Base-by-base conservation (phyloP, 768 basidiomycete species). In the Pleurotus pulmonarius region DNA sequence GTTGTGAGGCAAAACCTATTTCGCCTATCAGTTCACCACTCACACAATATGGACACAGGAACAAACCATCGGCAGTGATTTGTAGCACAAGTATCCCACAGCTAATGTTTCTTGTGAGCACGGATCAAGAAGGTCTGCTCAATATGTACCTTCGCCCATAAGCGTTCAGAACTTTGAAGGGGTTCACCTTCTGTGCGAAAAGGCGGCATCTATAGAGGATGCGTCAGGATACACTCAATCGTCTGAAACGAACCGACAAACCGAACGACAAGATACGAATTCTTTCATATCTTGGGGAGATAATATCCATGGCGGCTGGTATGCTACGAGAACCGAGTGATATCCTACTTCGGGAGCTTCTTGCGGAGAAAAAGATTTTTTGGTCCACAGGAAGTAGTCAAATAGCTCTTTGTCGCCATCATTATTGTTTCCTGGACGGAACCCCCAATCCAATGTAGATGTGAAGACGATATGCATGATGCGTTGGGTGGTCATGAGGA, bases 241-340 rank as follows among this genome's bases (percentile, higher is more conserved):
- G 9, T 4, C 9, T 34, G 29, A 34, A 34, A 34, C 29, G 29
- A 34, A 34, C 29, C 9, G 13, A 49, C 73, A 62, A 49, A 80
- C 78, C 56, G 76, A 70, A 63, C 62, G 67, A 56, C 79, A 73
- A 59, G 73, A 68, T 2, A 76, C 68, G 62, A 86, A 84, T 61
- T 81, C 77, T 61, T 74, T 70, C 59, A 86, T 70, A 62, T 84
- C 82, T 58, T 76, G 73, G n/a, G 65, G 63, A 9, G 80, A 80
- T 41, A 86, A 74, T 20, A 83, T 70, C 79, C 81, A 85, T 5
- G 83, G 82, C 2, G 84, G 80, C 63, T 85, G 83, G 59, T 81
- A 80, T n/a, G 77, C 83, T 41, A 86, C 65, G 3, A 83, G 65
- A 16, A 85, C 69, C 44, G 75, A 73, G 29, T 66, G 67, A 25